Percentiles rank a stretch among this genome's conserved stretches.
These are phyloP conservation scores for Acanthamoeba royreba DNA, from an alignment of 208 protist species.

Conservation along the genomic window DNA sequence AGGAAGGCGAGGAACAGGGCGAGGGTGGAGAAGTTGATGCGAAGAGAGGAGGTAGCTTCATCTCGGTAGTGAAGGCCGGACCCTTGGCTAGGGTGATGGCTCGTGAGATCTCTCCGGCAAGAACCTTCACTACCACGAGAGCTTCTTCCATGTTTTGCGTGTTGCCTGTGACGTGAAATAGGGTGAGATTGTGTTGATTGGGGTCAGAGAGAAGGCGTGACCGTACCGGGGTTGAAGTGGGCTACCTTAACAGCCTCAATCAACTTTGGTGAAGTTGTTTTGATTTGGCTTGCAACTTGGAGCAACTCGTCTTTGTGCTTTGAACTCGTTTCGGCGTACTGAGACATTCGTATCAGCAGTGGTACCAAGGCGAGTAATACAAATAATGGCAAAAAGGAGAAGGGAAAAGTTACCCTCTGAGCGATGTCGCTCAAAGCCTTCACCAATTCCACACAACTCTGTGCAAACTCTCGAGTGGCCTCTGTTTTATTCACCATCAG, in stretches of 20 bases:
- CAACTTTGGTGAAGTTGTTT: background rate
- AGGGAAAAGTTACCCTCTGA: background rate
- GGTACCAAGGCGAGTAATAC: background rate
- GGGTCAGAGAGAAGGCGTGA: no score
- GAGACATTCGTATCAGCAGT: background rate
- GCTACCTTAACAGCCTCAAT: background rate
- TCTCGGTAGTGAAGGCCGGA: background rate
- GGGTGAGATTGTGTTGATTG: no score
- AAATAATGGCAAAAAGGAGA: background rate
- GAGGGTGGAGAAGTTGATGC: no score
- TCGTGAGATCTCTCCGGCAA: background rate
- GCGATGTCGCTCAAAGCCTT: background rate
- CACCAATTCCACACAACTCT: background rate
- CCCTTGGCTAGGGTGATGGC: constrained; percentile 6
- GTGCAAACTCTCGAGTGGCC: background rate
- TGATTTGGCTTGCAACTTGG: background rate
- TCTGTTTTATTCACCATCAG: background rate
- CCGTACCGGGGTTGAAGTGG: background rate
- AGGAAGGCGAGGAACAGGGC: no score
- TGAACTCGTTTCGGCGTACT: background rate
- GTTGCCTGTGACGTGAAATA: no score
- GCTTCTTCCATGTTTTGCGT: background rate
- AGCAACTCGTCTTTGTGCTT: background rate
- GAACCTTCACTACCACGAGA: background rate
- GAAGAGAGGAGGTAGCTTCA: background rate